phyloP scores from a whole-genome alignment of 768 basidiomycete genomes.

The Strobilomyces confusus region DNA sequence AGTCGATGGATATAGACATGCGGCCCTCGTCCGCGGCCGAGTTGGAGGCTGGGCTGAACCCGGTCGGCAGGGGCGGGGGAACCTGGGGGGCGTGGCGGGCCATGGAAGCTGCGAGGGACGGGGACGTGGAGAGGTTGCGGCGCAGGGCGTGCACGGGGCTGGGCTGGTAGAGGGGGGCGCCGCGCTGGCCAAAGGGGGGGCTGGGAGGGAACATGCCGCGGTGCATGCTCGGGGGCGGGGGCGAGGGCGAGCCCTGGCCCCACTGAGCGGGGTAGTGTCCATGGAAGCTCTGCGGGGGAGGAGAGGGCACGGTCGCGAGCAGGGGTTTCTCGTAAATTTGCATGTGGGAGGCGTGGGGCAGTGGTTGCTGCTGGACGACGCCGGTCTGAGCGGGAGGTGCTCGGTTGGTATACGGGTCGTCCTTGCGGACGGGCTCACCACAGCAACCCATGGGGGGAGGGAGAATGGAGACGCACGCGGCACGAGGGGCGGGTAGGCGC shows the following conservation, averaged over 20 bases:
- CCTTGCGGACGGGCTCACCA: constrained; percentile 41
- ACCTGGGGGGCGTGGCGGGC: not conserved
- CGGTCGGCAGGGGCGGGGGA: not conserved
- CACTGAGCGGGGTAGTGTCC: constrained; percentile 14
- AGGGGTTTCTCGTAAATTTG: constrained; percentile 41
- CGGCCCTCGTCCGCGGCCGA: constrained; percentile 59
- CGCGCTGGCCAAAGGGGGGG: not conserved
- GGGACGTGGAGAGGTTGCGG: constrained; percentile 22
- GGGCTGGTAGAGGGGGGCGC: constrained; percentile 26
- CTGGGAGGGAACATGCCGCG: not conserved
- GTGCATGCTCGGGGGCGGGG: constrained; percentile 16
- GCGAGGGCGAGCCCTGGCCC: constrained; percentile 35
- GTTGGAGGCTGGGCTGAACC: not conserved
- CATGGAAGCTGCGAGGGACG: constrained; percentile 9
- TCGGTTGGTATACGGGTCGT: constrained; percentile 34
- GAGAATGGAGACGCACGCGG: not conserved
- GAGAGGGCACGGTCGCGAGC: constrained; percentile 40
- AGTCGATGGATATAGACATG: constrained; percentile 79
- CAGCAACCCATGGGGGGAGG: constrained; percentile 59
- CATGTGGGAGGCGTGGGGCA: constrained; percentile 28
- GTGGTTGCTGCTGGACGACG: constrained; percentile 53
- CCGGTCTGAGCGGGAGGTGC: constrained; percentile 26
- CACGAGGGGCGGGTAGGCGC: constrained; percentile 8
- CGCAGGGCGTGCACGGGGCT: constrained; percentile 24
- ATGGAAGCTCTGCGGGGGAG: constrained; percentile 41